Conservation (phyloP, 2,329 filamentous ascomycete species). For the Lecanoromycetidae sp. region DNA sequence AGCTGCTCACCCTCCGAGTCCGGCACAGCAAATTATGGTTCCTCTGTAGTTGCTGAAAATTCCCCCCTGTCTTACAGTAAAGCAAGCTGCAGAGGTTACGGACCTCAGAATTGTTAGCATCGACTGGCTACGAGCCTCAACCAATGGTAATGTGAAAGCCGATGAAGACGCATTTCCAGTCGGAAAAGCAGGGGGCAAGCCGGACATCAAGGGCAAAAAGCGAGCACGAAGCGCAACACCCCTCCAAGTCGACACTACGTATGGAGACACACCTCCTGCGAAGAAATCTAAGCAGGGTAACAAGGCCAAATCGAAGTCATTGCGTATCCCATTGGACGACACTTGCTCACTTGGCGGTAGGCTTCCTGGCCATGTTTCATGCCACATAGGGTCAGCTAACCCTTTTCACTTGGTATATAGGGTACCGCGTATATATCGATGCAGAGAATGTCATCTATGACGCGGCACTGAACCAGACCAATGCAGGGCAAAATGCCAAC, state of each 20-base stretch:
- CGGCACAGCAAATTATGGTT: not conserved
- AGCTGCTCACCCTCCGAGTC: not conserved
- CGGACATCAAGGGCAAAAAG: not conserved
- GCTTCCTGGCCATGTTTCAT: not conserved
- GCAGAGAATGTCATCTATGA: conserved; percentile 53
- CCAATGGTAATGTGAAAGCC: conserved; percentile 31
- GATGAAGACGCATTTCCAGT: conserved; percentile 26
- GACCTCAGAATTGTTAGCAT: conserved; percentile 45
- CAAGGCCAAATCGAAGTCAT: conserved; percentile 30
- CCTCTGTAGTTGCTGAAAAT: too few relatives aligned
- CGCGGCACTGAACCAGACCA: conserved; percentile 59
- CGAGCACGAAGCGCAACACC: not conserved
- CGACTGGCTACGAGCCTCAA: conserved; percentile 51
- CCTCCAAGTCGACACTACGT: not conserved
- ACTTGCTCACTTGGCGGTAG: conserved; percentile 23
- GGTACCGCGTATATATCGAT: conserved; percentile 47
- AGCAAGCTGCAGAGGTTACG: conserved; percentile 36
- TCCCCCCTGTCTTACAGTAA: conserved; percentile 19
- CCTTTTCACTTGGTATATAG: conserved; percentile 21
- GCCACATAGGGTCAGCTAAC: not conserved
- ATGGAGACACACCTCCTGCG: conserved; percentile 21
- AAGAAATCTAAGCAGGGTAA: conserved; percentile 35
- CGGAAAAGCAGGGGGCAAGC: too few relatives aligned
- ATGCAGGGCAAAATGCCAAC: conserved; percentile 55
- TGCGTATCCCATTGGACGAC: conserved; percentile 35